Evolutionary conservation across 2,329 filamentous ascomycete genomes (phyloP).

Genomic region (Clarireedia monteithiana): DNA sequence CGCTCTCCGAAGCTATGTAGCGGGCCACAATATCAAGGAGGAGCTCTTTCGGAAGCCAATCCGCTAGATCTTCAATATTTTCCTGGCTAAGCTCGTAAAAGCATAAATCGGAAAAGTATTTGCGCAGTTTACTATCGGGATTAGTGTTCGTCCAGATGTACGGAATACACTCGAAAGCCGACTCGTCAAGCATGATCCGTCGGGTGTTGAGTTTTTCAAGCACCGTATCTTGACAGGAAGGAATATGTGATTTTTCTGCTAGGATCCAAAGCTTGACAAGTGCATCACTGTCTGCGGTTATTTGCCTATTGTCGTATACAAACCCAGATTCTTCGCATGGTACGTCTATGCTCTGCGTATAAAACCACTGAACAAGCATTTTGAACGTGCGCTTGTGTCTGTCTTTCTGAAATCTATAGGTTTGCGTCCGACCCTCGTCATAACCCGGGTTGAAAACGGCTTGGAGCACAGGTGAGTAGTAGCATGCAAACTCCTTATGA

Average conservation of each 20-base stretch:
- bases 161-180: neutral
- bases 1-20: too few relatives aligned
- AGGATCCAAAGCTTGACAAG: constrained; percentile 10
- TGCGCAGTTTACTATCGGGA: too few relatives aligned
- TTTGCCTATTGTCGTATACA: too few relatives aligned
- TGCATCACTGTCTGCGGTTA: neutral
- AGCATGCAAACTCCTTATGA: neutral
- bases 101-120: too few relatives aligned
- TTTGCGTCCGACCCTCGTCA: constrained; percentile 4
- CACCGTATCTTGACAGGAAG: constrained; percentile 5
- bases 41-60: too few relatives aligned
- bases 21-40: too few relatives aligned
- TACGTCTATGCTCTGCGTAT: neutral
- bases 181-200: neutral
- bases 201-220: neutral
- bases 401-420: constrained; percentile 1
- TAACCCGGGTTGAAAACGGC: neutral
- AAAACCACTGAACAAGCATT: constrained; percentile 6
- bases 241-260: constrained; percentile 6
- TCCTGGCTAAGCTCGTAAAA: too few relatives aligned
- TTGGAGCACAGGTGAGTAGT: constrained; percentile 1
- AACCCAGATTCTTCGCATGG: too few relatives aligned
- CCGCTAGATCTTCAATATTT: too few relatives aligned
- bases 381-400: neutral
- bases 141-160: neutral